Conservation (phyloP, 495 filamentous ascomycete species). For the Cercophora sp. region DNA sequence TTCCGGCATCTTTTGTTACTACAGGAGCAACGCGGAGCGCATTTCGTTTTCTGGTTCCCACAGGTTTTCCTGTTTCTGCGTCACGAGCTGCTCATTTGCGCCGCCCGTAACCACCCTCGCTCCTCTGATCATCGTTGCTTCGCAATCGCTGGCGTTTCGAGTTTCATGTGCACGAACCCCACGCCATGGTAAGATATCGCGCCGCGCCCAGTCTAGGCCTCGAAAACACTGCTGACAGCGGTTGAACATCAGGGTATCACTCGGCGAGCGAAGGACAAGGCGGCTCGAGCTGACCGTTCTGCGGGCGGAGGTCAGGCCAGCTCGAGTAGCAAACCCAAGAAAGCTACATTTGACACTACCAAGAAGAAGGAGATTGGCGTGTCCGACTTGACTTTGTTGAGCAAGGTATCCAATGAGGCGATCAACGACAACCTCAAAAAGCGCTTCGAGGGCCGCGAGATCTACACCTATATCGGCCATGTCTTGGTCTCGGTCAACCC, state of each 20-base stretch:
- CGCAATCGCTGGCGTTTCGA: constrained; percentile 10
- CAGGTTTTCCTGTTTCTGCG: too few species aligned
- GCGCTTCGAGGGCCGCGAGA: constrained; percentile 92
- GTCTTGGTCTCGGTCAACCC: constrained; percentile 99
- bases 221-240: constrained; percentile 9
- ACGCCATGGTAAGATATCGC: constrained; percentile 27
- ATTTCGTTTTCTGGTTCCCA: too few species aligned
- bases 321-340: constrained; percentile 70
- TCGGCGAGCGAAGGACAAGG: constrained; percentile 55
- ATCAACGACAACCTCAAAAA: constrained; percentile 99
- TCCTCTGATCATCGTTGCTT: not conserved
- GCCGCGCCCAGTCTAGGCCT: not conserved
- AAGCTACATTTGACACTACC: constrained; percentile 88
- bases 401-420: constrained; percentile 96
- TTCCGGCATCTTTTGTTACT: too few species aligned
- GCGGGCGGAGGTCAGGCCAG: constrained; percentile 47
- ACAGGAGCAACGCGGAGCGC: too few species aligned
- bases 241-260: constrained; percentile 49
- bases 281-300: constrained; percentile 57
- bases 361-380: constrained; percentile 99
- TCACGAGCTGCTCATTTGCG: not conserved
- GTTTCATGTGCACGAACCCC: constrained; percentile 19
- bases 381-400: constrained; percentile 93
- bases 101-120: not conserved
- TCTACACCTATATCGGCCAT: constrained; percentile 99